Evolutionary conservation across 495 filamentous ascomycete genomes (phyloP).

Genomic region (Apiosordaria backusii): DNA sequence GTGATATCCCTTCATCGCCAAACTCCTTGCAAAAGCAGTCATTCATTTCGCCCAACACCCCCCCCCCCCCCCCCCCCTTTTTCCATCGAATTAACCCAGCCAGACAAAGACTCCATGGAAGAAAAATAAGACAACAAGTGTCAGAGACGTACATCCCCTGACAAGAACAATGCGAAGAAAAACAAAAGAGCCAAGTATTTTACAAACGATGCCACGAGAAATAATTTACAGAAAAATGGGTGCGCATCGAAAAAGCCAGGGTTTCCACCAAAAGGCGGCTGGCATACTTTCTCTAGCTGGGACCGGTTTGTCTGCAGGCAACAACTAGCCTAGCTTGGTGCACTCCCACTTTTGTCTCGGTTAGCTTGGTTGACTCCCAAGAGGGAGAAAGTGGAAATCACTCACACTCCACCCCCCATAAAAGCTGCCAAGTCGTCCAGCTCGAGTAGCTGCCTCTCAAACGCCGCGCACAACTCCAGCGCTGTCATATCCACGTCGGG

Average conservation of each 20-base stretch:
- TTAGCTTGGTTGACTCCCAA: neutral
- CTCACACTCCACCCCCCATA: slow-evolving; percentile 51
- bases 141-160: neutral
- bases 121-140: no score
- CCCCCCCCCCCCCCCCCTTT: no score
- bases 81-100: neutral
- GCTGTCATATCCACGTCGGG: slow-evolving; percentile 47
- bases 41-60: neutral
- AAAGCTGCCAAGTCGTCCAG: slow-evolving; percentile 51
- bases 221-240: neutral
- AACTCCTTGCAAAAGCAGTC: neutral
- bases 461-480: slow-evolving; percentile 45
- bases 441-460: slow-evolving; percentile 50
- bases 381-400: slow-evolving; percentile 10
- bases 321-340: neutral
- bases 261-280: neutral
- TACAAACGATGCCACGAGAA: neutral
- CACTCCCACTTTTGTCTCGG: neutral
- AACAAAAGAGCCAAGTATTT: neutral
- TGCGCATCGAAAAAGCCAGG: neutral
- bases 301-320: neutral
- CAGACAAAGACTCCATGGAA: neutral
- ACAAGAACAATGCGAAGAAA: neutral
- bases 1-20: neutral
- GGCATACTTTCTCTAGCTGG: neutral